A percentile compares a stretch with the other conserved stretches of the same genome.
Conservation (phyloP, 2,329 filamentous ascomycete species). For the Zymoseptoria brevis region DNA sequence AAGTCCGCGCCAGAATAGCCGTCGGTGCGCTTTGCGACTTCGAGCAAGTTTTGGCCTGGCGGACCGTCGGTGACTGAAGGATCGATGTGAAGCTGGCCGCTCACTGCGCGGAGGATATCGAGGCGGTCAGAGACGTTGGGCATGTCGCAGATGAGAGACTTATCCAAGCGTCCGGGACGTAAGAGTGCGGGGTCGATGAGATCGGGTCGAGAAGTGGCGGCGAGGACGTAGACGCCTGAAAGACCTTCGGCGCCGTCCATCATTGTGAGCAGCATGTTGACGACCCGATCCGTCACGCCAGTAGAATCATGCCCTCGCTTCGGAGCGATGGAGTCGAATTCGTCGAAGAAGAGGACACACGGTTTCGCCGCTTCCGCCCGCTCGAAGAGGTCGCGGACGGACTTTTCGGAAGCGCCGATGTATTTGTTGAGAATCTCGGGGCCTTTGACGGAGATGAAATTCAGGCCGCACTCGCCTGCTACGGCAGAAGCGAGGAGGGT, state of each 20-base stretch:
- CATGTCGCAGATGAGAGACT: conserved; percentile 85
- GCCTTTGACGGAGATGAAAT: conserved; percentile 97
- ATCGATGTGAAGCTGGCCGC: conserved; percentile 67
- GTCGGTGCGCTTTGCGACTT: conserved; percentile 71
- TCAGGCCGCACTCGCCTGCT: conserved; percentile 94
- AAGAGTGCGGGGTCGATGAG: conserved; percentile 90
- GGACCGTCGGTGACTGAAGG: conserved; percentile 46
- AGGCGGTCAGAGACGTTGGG: conserved; percentile 70
- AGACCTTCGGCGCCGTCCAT: conserved; percentile 98
- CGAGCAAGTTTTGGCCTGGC: conserved; percentile 42
- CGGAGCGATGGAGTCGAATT: conserved; percentile 95
- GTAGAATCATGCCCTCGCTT: conserved; percentile 96
- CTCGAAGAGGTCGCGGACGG: conserved; percentile 89
- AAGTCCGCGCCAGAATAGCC: conserved; percentile 92
- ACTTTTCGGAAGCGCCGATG: conserved; percentile 95
- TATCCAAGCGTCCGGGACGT: conserved; percentile 85
- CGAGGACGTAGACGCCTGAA: conserved; percentile 90
- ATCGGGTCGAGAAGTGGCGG: conserved; percentile 87
- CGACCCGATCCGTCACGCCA: conserved; percentile 95
- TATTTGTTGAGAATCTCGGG: conserved; percentile 99
- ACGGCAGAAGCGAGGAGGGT: conserved; percentile 91
- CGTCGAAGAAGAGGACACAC: conserved; percentile 95
- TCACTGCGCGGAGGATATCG: conserved; percentile 82
- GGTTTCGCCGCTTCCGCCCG: conserved; percentile 83
- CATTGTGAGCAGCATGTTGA: conserved; percentile 95